Evolutionary conservation across 1,284 basidiomycete genomes (phyloP).

Genomic region (Leccinum solheimii): DNA sequence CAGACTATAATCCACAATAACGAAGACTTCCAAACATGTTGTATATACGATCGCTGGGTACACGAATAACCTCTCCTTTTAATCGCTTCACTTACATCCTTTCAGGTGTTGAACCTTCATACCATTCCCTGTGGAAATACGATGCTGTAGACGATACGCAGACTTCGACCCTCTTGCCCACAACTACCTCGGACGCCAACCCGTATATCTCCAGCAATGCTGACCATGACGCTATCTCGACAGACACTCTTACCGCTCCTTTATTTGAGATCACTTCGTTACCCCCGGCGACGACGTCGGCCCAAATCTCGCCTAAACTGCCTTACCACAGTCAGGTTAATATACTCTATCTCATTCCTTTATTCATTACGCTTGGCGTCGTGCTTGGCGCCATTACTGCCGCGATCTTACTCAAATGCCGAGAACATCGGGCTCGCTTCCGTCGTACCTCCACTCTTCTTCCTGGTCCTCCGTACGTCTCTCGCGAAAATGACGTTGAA

Average conservation of each 20-base stretch:
- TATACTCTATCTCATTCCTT: conserved; percentile 40
- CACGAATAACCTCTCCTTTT: background rate
- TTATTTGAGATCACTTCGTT: conserved; percentile 40
- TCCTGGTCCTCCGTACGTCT: conserved; percentile 41
- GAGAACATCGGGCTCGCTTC: conserved; percentile 3
- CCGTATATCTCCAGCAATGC: background rate
- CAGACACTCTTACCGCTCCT: conserved; percentile 1
- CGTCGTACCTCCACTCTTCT: conserved; percentile 27
- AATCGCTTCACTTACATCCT: conserved; percentile 7
- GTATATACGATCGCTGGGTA: conserved; percentile 21
- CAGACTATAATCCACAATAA: conserved; percentile 31
- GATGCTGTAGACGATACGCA: conserved; percentile 5
- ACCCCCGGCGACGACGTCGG: conserved; percentile 36
- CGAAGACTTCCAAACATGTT: conserved; percentile 6
- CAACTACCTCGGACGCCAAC: background rate
- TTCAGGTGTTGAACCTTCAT: conserved; percentile 14
- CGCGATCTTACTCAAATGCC: conserved; percentile 25
- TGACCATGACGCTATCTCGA: conserved; percentile 1
- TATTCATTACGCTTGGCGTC: conserved; percentile 41
- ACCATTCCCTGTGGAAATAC: conserved; percentile 3
- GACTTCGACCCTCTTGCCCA: background rate
- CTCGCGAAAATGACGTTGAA: conserved; percentile 25
- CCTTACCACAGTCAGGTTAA: conserved; percentile 31
- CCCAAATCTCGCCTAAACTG: conserved; percentile 25
- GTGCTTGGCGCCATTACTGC: conserved; percentile 35